Evolutionary conservation across 2,329 filamentous ascomycete genomes (phyloP).

Genomic region (Echinosphaeria canescens): DNA sequence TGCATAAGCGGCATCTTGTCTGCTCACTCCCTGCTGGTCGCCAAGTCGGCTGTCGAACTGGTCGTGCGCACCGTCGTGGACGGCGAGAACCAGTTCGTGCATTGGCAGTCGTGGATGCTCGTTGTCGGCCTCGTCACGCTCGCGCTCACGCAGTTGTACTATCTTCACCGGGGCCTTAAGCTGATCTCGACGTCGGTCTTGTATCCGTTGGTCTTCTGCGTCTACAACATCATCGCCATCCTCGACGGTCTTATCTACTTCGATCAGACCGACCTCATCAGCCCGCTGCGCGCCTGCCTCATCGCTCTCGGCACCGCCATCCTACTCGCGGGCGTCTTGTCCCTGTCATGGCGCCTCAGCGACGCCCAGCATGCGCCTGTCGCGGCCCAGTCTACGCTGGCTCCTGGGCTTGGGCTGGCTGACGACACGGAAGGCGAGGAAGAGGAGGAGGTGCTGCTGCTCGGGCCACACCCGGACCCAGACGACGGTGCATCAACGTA

Average conservation of each 20-base stretch:
- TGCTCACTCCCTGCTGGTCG: conserved; percentile 78
- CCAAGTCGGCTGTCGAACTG: conserved; percentile 91
- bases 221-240: conserved; percentile 98
- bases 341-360: conserved; percentile 81
- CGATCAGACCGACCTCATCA: conserved; percentile 63
- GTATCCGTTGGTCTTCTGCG: conserved; percentile 93
- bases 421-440: conserved; percentile 45
- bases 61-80: conserved; percentile 73
- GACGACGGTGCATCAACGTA: conserved; percentile 9
- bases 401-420: conserved; percentile 65
- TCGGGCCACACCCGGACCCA: conserved; percentile 23
- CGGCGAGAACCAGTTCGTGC: conserved; percentile 77
- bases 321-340: conserved; percentile 69
- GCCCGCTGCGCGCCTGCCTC: conserved; percentile 51
- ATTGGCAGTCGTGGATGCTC: conserved; percentile 90
- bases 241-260: conserved; percentile 96
- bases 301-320: conserved; percentile 77
- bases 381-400: conserved; percentile 45
- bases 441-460: conserved; percentile 33
- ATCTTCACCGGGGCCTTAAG: conserved; percentile 82
- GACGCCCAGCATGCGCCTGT: conserved; percentile 45
- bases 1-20: conserved; percentile 83
- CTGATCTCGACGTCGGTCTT: conserved; percentile 88
- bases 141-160: conserved; percentile 83
- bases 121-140: conserved; percentile 60